Base-by-base conservation (phyloP, 2,329 filamentous ascomycete species). In the Cordyceps farinosa region DNA sequence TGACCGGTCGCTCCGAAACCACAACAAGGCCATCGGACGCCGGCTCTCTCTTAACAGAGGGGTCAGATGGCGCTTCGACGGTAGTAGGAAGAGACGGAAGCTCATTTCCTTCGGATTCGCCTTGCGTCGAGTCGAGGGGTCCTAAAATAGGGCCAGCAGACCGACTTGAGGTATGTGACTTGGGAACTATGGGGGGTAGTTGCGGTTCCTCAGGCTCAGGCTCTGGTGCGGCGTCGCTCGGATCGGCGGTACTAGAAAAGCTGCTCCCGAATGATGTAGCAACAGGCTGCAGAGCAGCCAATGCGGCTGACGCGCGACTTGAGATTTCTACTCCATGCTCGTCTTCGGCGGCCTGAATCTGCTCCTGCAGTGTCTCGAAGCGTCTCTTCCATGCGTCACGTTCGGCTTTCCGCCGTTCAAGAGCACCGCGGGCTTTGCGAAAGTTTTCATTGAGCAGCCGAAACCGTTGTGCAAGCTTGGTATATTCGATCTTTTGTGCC, bases 11-110 rank as follows among this genome's bases (percentile, higher is more conserved):
- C 65, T 84, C 82, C 3, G 77, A 84, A 2, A 86, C 71, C 6
- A 87, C 68, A 1, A 85, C 72, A 0, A 80, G 82, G 2, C 69
- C 70, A 63, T 86, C 83, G 0, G 84, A 87, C 5, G 80, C 83
- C 2, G 80, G 80, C 65, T 86, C 83, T n/a, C 73, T 62, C 67
- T 86, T 85, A 30, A 85, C 68, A 5, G 47, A 40, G 8, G 67
- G 64, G 6, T 64, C 27, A 3, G 58, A 65, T 1, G 45, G 40
- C 5, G 65, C 62, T 17, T 64, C 58, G 4, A 65, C 45, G 10
- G 55, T 13, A 8, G 52, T 9, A 0, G 68, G 66, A 30, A 73
- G 53, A 10, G 66, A 64, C 1, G 72, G 70, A 9, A 72, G 50
- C 4, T 71, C 70, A 11, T 71, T 65, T 8, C 64, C 65, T 22